A percentile compares a stretch with the other conserved stretches of the same genome.
Conservation (phyloP, 108 stramenopile genomes). For the Nitzschia putrida region DNA sequence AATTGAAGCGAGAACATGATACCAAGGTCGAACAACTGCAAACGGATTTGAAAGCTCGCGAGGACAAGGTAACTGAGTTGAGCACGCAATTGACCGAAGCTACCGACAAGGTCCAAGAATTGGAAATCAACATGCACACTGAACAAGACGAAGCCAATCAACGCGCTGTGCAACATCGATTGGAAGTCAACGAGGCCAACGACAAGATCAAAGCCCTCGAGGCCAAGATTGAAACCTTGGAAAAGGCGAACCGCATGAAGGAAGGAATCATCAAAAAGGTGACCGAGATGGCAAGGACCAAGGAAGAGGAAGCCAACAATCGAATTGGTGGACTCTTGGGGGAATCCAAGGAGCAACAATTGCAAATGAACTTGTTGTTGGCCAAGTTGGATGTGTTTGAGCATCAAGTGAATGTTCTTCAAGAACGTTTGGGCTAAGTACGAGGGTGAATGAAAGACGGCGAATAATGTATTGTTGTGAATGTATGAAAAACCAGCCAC, state of each 20-base stretch:
- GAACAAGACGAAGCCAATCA: background rate
- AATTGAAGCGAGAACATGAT: background rate
- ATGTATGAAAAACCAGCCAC: background rate
- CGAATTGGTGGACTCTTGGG: background rate
- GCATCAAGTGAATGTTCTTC: constrained; percentile 4
- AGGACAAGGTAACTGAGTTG: background rate
- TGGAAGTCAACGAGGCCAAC: background rate
- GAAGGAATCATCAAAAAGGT: constrained; percentile 6
- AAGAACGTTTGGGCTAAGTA: background rate
- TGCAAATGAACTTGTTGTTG: constrained; percentile 4
- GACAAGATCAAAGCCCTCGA: background rate
- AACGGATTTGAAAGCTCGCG: background rate
- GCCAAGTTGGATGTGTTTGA: constrained; percentile 15
- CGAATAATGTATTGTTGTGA: background rate
- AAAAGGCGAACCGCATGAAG: constrained; percentile 4
- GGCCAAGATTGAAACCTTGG: constrained; percentile 2
- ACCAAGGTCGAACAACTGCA: background rate
- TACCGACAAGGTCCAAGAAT: background rate
- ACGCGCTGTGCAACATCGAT: background rate
- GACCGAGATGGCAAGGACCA: constrained; percentile 2
- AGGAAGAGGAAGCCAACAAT: background rate
- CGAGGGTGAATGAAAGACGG: no score
- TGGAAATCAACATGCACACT: background rate
- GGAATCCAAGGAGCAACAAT: constrained; percentile 7
- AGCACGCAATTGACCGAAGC: background rate